Evolutionary conservation across 495 filamentous ascomycete genomes (phyloP).

Genomic region (Letharia lupina): DNA sequence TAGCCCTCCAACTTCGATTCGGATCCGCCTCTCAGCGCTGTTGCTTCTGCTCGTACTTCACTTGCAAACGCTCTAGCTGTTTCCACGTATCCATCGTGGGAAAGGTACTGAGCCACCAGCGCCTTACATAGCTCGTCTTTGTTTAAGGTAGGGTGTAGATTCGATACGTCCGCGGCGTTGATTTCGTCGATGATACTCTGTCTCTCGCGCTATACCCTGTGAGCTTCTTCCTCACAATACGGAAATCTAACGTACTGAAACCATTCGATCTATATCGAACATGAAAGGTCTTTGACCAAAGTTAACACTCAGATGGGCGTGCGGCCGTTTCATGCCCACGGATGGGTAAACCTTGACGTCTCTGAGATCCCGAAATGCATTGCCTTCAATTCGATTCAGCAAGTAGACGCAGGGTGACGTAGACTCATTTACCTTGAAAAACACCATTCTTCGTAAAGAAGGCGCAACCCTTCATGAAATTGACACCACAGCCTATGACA

Average conservation of each 20-base stretch:
- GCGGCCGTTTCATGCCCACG: slow-evolving; percentile 86
- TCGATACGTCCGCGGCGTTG: slow-evolving; percentile 39
- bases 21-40: slow-evolving; percentile 50
- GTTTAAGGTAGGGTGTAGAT: slow-evolving; percentile 56
- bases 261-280: slow-evolving; percentile 85
- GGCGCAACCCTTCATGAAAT: slow-evolving; percentile 77
- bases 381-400: slow-evolving; percentile 42
- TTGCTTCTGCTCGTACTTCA: slow-evolving; percentile 68
- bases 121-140: slow-evolving; percentile 76
- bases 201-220: slow-evolving; percentile 49
- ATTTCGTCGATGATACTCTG: slow-evolving; percentile 50
- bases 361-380: slow-evolving; percentile 72
- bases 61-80: slow-evolving; percentile 81
- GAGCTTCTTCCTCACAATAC: slow-evolving; percentile 19
- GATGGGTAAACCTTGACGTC: slow-evolving; percentile 68
- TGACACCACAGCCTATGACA: slow-evolving; percentile 85
- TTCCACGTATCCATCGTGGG: slow-evolving; percentile 95
- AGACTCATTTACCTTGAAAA: slow-evolving; percentile 53
- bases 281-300: slow-evolving; percentile 87
- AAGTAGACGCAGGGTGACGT: neutral
- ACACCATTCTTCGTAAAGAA: slow-evolving; percentile 95
- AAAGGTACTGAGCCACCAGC: slow-evolving; percentile 78
- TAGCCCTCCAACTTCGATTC: slow-evolving; percentile 43
- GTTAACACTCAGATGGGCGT: slow-evolving; percentile 77
- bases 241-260: slow-evolving; percentile 51